These are phyloP conservation scores for Vanrija sp. DNA, from an alignment of 1,284 basidiomycete genomes.

Conservation along the genomic window DNA sequence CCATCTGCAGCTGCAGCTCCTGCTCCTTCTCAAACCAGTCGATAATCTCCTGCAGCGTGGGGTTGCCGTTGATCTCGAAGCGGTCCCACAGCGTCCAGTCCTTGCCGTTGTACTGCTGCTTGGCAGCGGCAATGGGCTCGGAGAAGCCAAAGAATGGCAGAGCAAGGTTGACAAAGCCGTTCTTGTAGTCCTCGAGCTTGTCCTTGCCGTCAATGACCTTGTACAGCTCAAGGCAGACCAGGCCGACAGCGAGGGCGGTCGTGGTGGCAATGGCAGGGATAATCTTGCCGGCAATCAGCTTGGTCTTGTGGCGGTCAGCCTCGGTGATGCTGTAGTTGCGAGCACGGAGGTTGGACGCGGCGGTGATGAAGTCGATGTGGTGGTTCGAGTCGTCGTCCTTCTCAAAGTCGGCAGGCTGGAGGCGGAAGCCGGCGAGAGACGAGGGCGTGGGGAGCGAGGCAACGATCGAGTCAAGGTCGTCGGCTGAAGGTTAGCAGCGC, in stretches of 20 bases:
- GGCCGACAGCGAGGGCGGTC: constrained; percentile 87
- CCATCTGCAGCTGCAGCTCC: constrained; percentile 88
- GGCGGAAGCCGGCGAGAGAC: constrained; percentile 87
- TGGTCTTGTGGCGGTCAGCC: constrained; percentile 90
- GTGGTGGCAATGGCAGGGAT: constrained; percentile 99
- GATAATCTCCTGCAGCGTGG: constrained; percentile 81
- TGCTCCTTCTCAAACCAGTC: constrained; percentile 80
- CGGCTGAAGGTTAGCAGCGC: constrained; percentile 30
- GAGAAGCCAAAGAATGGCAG: constrained; percentile 99
- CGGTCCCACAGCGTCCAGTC: constrained; percentile 99
- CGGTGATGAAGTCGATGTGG: constrained; percentile 99
- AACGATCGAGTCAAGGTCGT: constrained; percentile 59
- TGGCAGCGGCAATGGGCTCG: constrained; percentile 89
- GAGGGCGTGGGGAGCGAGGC: constrained; percentile 78
- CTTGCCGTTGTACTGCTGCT: constrained; percentile 74
- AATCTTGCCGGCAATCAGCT: constrained; percentile 99
- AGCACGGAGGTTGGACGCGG: constrained; percentile 94
- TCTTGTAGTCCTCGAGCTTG: constrained; percentile 93
- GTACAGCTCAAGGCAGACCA: constrained; percentile 96
- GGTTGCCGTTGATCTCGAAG: constrained; percentile 86
- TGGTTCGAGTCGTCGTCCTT: constrained; percentile 98
- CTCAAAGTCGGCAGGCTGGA: constrained; percentile 95
- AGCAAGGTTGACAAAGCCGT: constrained; percentile 96
- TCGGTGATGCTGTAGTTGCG: constrained; percentile 88
- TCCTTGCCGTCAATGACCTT: constrained; percentile 97